phyloP scores from a whole-genome alignment of 2,329 filamentous ascomycete species.

The Hyphodiscus sp. region DNA sequence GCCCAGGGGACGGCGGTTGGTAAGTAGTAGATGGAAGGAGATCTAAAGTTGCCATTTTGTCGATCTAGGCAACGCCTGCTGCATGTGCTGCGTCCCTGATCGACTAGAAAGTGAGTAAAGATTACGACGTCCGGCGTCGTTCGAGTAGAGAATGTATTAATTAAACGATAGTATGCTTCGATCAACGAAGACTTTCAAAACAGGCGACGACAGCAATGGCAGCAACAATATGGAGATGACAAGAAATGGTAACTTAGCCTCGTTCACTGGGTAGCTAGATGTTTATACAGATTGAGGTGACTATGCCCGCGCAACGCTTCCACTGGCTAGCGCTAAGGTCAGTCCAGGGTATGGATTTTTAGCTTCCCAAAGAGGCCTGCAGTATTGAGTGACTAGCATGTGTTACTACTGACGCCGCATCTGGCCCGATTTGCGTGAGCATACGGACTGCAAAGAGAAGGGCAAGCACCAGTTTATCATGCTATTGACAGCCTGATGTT shows the following conservation, averaged over 20 bases:
- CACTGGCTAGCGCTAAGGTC: background rate
- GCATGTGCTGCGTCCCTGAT: conserved; percentile 15
- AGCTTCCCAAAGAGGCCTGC: background rate
- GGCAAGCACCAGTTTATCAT: background rate
- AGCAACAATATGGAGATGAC: background rate
- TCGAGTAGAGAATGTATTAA: conserved; percentile 17
- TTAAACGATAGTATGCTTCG: conserved; percentile 33
- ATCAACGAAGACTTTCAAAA: conserved; percentile 31
- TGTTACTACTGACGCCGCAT: background rate
- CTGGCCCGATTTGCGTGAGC: background rate
- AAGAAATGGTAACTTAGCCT: background rate
- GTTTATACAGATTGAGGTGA: background rate
- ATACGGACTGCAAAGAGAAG: background rate
- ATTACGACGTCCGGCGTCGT: conserved; percentile 26
- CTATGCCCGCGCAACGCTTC: background rate
- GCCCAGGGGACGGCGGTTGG: conserved; percentile 43
- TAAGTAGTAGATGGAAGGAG: conserved; percentile 44
- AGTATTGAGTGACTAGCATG: background rate
- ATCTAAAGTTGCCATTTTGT: conserved; percentile 31
- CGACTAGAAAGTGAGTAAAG: conserved; percentile 15
- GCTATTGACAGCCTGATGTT: background rate
- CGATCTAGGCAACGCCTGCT: conserved; percentile 11
- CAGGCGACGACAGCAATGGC: conserved; percentile 1
- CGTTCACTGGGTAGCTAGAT: background rate
- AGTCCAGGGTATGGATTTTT: background rate